Base-by-base conservation (phyloP, 2,329 filamentous ascomycete species). In the Fusarium chlamydosporum region DNA sequence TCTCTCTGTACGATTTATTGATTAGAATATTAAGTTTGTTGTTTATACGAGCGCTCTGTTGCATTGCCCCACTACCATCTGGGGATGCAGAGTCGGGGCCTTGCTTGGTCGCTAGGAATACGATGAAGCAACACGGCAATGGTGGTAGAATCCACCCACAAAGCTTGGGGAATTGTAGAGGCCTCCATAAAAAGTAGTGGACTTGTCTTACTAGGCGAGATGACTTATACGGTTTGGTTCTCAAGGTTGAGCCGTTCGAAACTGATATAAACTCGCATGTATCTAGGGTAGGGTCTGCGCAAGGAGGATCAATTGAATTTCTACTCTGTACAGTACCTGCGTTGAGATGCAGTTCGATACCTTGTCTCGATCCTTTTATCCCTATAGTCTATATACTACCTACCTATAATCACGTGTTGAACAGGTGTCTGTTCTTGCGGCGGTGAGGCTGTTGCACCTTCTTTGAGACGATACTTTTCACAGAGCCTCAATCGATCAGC, bases 1-100 rank as follows among this genome's bases (percentile, higher is more conserved):
- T 65, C 37, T 65, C 60, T 42, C 15, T 34, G 29, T 65, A 65
- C 53, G 61, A 65, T 59, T n/a, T 31, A 47, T 38, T 27, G 42
- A 40, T 27, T 37, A 50, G 58, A 35, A 63, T 29, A 29, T 34
- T 63, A 47, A 31, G 31, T 12, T 31, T 59, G 15, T 43, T 50
- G 45, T 31, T 42, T 53, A 50, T 63, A 65, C 53, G 53, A 64
- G 37, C 43, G 41, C 54, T 43, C 27, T 41, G 20, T 15, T 18
- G 31, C 29, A n/a, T 16, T 20, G 27, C 16, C 34, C 61, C 53
- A 34, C 61, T 27, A 3, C n/a, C 18, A 15, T 35, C 41, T 29
- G 41, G 45, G 40, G 47, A 26, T 47, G 16, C 29, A 29, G 18
- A 52, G 11, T 27, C 18, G 18, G 16, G 15, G 26, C 47, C n/a